Evolutionary conservation across 2,329 filamentous ascomycete species (phyloP), one percentile per base, ranked within the genome.

Genomic region (Cladophialophora bantiana): DNA sequence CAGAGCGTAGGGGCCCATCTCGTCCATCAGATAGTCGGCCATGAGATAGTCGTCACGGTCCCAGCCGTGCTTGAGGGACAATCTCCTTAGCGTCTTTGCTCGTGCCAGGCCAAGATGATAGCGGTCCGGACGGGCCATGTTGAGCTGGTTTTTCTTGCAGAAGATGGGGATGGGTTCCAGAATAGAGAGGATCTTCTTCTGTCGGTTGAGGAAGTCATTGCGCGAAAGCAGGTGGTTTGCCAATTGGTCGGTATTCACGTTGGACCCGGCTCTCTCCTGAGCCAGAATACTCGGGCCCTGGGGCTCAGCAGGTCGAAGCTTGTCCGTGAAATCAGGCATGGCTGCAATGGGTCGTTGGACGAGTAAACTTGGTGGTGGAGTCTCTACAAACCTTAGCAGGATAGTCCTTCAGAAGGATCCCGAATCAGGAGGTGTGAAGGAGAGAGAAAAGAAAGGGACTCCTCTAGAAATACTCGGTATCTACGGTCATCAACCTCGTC

Each of bases 71-170:
- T 82, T 77, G 58, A 81, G 77, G 7, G 77, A 76, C 26, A 84
- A 74, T 55, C 83, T 77, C 48, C 83, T 78, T 3, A 85, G 77
- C 48, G 80, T 78, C 74, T 86, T 86, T 62, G 82, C 83, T 65
- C 83, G 76, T 10, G 83, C 83, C 18, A 86, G 78, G 3, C 82
- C 84, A 3, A 85, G 78, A 59, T 84, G 82, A 71, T 84, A 86
- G 18, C 83, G 76, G 62, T 85, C 83, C 3, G 83, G 83, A 20
- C 83, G 77, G 26, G 82, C 83, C 18, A 85, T 74, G 65, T 86
- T 85, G 68, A 81, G 75, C 69, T 84, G 83, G 67, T 82, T 82
- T 42, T 77, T 76, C 71, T 86, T 86, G 42, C 75, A 77, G 73
- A 85, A 82, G 7, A 85, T 74, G n/a, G 79, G 80, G 53, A 85